Percentiles rank a stretch among this genome's conserved stretches.
phyloP scores from a whole-genome alignment of 306 rosid genomes.

The Castanopsis chinensis region DNA sequence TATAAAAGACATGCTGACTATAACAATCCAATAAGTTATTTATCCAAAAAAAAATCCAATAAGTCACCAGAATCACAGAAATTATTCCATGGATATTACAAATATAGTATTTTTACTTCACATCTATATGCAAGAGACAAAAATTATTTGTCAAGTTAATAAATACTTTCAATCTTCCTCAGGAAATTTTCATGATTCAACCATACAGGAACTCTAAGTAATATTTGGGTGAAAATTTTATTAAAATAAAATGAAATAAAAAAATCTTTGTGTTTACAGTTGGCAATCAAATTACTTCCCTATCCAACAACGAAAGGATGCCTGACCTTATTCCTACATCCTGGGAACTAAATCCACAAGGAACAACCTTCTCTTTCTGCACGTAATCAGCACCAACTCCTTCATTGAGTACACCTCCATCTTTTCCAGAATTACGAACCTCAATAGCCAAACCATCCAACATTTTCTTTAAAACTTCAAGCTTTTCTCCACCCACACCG shows the following conservation, averaged over 20 bases:
- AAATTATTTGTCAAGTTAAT: neutral
- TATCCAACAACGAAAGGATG: conserved; percentile 22
- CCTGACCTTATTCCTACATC: conserved; percentile 77
- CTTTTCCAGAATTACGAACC: conserved; percentile 69
- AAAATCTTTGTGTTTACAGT: conserved; percentile 1
- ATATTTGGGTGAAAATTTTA: neutral
- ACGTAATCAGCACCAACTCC: conserved; percentile 98
- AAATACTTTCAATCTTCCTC: too few relatives aligned
- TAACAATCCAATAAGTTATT: neutral
- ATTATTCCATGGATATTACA: neutral
- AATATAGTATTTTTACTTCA: neutral
- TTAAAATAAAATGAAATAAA: neutral
- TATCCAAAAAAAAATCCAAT: too few relatives aligned
- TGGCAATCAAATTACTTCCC: conserved; percentile 3
- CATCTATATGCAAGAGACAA: neutral
- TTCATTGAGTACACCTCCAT: conserved; percentile 79
- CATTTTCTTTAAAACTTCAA: conserved; percentile 44
- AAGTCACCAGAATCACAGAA: neutral
- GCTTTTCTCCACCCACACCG: conserved; percentile 90
- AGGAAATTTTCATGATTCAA: too few relatives aligned
- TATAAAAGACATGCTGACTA: too few relatives aligned
- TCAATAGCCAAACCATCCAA: conserved; percentile 60
- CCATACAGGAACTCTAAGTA: neutral
- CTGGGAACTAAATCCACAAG: conserved; percentile 57
- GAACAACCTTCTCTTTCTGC: conserved; percentile 92